Evolutionary conservation across 495 filamentous ascomycete genomes (phyloP).

Genomic region (Penicillium waksmanii): DNA sequence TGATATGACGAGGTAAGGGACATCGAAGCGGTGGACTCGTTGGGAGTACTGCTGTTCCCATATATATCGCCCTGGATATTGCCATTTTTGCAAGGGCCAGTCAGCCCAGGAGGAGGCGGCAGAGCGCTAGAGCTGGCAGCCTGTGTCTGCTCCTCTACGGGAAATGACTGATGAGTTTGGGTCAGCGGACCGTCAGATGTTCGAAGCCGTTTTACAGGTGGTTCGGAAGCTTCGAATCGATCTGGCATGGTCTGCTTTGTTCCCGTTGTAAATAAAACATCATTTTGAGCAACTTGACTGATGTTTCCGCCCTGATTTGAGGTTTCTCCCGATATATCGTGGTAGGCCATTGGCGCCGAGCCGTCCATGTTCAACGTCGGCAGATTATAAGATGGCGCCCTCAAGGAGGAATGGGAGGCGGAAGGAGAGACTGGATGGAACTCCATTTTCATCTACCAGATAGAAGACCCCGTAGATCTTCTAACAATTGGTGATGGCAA

Average conservation of each 20-base stretch:
- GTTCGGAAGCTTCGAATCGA: conserved; percentile 15
- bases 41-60: conserved; percentile 31
- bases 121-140: background rate
- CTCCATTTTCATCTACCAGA: background rate
- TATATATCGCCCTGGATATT: conserved; percentile 19
- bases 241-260: conserved; percentile 2
- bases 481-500: background rate
- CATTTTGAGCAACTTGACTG: conserved; percentile 15
- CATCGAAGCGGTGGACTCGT: conserved; percentile 34
- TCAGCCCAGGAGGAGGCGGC: background rate
- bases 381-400: conserved; percentile 7
- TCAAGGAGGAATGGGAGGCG: background rate
- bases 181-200: conserved; percentile 17
- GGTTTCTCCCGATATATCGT: conserved; percentile 12
- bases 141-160: background rate
- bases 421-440: background rate
- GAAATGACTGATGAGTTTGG: conserved; percentile 9
- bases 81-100: background rate
- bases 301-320: conserved; percentile 21
- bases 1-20: conserved; percentile 31
- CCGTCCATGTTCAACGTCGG: conserved; percentile 21
- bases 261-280: conserved; percentile 4
- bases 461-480: background rate
- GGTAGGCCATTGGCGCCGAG: conserved; percentile 18
- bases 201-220: conserved; percentile 25